phyloP scores from a whole-genome alignment of 164 flowering plant species.

The Tetrastigma voinierianum region DNA sequence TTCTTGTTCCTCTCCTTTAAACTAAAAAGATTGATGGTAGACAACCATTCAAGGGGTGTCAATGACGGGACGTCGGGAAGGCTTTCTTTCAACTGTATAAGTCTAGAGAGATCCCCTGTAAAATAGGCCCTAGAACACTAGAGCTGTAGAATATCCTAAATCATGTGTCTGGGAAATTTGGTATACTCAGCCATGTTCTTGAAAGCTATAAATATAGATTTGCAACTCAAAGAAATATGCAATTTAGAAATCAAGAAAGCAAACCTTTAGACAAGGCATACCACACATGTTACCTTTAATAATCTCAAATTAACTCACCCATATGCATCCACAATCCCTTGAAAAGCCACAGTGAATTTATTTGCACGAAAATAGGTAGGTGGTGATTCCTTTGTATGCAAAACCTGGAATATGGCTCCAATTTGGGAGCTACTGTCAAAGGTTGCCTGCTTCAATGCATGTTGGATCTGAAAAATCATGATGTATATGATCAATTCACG shows the following conservation, averaged over 20 bases:
- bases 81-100: too few relatives aligned
- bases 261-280: background rate
- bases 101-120: too few relatives aligned
- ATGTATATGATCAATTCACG: background rate
- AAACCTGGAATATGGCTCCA: conserved; percentile 69
- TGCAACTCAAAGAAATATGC: too few relatives aligned
- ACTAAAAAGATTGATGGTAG: too few relatives aligned
- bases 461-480: conserved; percentile 52
- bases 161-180: too few relatives aligned
- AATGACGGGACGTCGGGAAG: too few relatives aligned
- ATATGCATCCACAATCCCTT: conserved; percentile 84
- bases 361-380: conserved; percentile 82
- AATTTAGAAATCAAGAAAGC: background rate
- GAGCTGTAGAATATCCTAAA: too few relatives aligned
- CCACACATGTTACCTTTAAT: background rate
- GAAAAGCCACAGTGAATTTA: conserved; percentile 68
- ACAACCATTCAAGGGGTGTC: too few relatives aligned
- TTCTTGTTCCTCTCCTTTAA: too few relatives aligned
- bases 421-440: conserved; percentile 68
- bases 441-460: conserved; percentile 58
- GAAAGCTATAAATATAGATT: too few relatives aligned
- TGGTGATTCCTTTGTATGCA: conserved; percentile 63
- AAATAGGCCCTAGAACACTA: too few relatives aligned
- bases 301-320: conserved; percentile 50
- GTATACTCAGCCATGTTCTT: too few relatives aligned